Conservation (phyloP, 208 protist species). For the Naegleria gruberi region DNA sequence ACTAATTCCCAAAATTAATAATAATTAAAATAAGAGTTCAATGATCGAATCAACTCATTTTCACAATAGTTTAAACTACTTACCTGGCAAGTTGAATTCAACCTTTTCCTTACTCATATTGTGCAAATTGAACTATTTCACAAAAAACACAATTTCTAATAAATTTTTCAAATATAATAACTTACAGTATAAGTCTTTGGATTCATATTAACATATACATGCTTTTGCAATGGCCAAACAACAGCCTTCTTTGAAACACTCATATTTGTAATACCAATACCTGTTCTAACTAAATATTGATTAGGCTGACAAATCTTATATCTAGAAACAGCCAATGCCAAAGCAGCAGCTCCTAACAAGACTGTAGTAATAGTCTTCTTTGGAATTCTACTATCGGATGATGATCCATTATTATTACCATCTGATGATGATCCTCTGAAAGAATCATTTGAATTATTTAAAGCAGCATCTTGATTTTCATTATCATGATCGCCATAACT, state of each 20-base stretch:
- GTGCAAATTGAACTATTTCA: background rate
- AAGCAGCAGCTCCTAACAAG: background rate
- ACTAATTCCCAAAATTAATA: too few species aligned
- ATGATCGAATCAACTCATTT: too few species aligned
- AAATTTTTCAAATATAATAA: background rate
- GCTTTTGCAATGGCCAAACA: background rate
- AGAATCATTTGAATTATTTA: too few species aligned
- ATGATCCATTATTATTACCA: too few species aligned
- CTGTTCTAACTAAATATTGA: background rate
- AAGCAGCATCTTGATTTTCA: too few species aligned
- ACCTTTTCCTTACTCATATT: slow-evolving; percentile 1
- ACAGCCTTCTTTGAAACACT: background rate
- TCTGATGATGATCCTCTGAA: too few species aligned
- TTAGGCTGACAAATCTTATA: background rate
- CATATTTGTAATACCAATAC: background rate
- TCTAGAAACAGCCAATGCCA: background rate
- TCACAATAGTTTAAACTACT: too few species aligned
- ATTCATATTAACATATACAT: background rate
- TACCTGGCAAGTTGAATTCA: background rate
- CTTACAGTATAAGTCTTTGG: background rate
- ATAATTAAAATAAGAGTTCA: too few species aligned
- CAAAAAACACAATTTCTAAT: background rate
- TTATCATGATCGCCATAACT: too few species aligned
- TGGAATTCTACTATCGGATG: too few species aligned
- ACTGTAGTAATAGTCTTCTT: too few species aligned